Evolutionary conservation across 495 filamentous ascomycete species (phyloP), one percentile per base, ranked within the genome.

Genomic region (Xylaria cubensis): DNA sequence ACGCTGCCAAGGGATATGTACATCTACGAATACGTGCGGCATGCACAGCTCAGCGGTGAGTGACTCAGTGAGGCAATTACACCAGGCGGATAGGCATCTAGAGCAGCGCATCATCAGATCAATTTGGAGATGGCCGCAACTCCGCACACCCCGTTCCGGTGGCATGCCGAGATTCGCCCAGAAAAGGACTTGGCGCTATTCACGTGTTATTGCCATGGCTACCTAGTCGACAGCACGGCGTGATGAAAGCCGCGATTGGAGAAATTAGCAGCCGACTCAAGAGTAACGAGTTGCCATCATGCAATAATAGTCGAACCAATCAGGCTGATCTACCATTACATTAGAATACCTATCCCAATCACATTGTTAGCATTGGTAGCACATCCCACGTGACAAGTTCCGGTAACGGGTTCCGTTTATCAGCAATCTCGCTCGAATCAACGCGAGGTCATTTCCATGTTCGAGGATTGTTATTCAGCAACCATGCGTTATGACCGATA

Each of bases 171-270:
- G 68, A 70, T 46, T 70, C 26, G 67, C 67, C 53, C 41, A 61
- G 67, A 4, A 48, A 6, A 29, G 19, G 26, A 29, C 46, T 63
- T 70, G 68, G 68, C 68, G 55, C 19, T 42, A 71, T 71, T 66
- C 69, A 71, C 69, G 62, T 71, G 61, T 53, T 51, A 48, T 62
- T 71, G 69, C 69, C 44, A 71, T 63, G 1, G 36, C n/a, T n/a
- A n/a, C 1, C 58, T 13, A 64, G 26, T 10, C 58, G 19, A n/a
- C 29, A 59, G 58, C 39, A 61, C 32, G 10, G 17, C 29, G 29
- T n/a, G 17, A 19, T 4, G 5, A 61, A 61, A 21, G 17, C 32
- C 15, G 32, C 56, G 8, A 39, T 61, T 36, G 32, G 63, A 32
- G 21, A 42, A 50, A 42, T 13, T 42, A 10, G 8, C 39, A 42